Base-by-base conservation (phyloP, 352 stramenopile species). In the Phytophthora brassicae region DNA sequence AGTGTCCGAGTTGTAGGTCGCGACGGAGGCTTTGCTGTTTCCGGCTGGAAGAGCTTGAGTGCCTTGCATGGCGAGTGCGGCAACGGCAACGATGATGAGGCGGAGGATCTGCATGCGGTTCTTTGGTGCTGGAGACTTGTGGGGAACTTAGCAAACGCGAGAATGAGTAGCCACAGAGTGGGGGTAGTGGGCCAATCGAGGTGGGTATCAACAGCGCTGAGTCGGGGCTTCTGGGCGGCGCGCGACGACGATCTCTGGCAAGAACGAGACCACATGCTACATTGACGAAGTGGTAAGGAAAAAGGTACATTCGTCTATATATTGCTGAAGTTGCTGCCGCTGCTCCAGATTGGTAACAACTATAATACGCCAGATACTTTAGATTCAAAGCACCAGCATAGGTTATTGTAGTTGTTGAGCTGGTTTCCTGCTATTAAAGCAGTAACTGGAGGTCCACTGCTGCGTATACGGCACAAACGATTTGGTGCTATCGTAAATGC, bases 41-140 rank as follows among this genome's bases (percentile, higher is more conserved):
- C 64, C 56, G 17, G 50, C 73, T n/a, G 26, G 69, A 2, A 81
- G 45, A 12, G 72, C 76, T 52, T 79, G 72, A 28, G 68, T 65
- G 35, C 67, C 57, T 28, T 68, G 64, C 42, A 74, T 60, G 59
- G 47, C 63, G 33, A 77, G 62, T 11, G 63, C 61, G 29, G 56
- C 56, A 16, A 60, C 43, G 35, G 51, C 35, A 29, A 68, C 29
- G 39, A 68, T 45, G 38, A 58, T 38, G 39, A 64, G 14, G 22
- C 60, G 60, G 19, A 68, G 35, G 38, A 68, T 59, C 53, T 68
- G 48, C 53, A 68, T 68, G 28, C 44, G 44, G 33, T 22, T 48
- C 20, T 50, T 29, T 61, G 14, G 11, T 56, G 16, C 17, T 60
- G 45, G 46, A 31, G 35, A 55, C 52, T 67, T 47, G 52, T 55